These are phyloP conservation scores for Lecanicillium sp. DNA, from an alignment of 2,329 filamentous ascomycete species.

Conservation along the genomic window DNA sequence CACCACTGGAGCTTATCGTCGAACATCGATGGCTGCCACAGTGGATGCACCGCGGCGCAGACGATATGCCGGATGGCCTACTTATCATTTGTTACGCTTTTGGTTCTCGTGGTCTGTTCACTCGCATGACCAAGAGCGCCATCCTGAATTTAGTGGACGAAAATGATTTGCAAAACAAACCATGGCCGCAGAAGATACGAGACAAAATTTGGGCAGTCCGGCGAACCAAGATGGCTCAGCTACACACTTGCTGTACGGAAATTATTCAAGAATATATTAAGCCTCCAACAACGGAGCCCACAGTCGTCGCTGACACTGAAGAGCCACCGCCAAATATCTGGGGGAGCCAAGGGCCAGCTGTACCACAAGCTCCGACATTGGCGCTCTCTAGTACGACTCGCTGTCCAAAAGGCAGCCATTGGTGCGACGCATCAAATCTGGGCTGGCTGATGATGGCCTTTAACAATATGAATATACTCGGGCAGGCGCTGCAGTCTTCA, in stretches of 20 bases:
- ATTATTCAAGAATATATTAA: conserved; percentile 38
- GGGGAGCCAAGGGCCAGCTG: conserved; percentile 12
- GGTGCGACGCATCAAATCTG: conserved; percentile 43
- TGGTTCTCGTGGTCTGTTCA: conserved; percentile 39
- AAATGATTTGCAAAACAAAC: conserved; percentile 30
- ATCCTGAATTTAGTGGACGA: conserved; percentile 38
- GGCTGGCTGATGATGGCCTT: conserved; percentile 46
- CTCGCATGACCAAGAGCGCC: conserved; percentile 38
- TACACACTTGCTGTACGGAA: conserved; percentile 34
- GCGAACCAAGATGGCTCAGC: conserved; percentile 40
- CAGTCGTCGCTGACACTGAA: conserved; percentile 11
- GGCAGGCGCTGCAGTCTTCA: conserved; percentile 26
- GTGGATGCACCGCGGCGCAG: conserved; percentile 38
- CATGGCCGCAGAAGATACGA: conserved; percentile 38
- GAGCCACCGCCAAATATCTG: conserved; percentile 13
- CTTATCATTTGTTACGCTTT: conserved; percentile 46
- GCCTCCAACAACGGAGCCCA: conserved; percentile 15
- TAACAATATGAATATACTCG: conserved; percentile 36
- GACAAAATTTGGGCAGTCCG: conserved; percentile 40
- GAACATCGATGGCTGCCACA: conserved; percentile 44
- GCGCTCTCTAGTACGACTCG: conserved; percentile 31
- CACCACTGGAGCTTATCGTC: conserved; percentile 40
- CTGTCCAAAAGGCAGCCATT: conserved; percentile 40
- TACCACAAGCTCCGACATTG: conserved; percentile 13
- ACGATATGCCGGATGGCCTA: conserved; percentile 41